phyloP scores from a whole-genome alignment of 495 filamentous ascomycete species.

The Echria macrotheca region DNA sequence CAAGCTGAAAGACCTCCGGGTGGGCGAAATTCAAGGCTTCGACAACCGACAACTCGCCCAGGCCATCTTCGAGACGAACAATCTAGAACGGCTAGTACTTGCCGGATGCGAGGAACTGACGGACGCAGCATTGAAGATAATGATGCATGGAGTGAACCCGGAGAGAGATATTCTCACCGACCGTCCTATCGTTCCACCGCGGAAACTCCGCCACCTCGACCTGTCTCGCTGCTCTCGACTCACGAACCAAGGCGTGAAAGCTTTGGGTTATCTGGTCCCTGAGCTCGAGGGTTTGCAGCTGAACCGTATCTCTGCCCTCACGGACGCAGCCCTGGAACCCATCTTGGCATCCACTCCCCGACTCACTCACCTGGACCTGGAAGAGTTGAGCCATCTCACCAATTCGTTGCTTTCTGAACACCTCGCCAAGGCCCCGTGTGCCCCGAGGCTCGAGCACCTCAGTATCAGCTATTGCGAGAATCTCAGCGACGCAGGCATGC shows the following conservation, averaged over 20 bases:
- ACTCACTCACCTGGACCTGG: slow-evolving; percentile 83
- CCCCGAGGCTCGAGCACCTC: slow-evolving; percentile 65
- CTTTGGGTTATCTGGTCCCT: slow-evolving; percentile 69
- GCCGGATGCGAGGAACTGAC: slow-evolving; percentile 69
- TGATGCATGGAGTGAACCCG: slow-evolving; percentile 68
- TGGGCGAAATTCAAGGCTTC: slow-evolving; percentile 77
- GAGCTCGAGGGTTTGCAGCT: slow-evolving; percentile 76
- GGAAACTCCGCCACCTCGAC: slow-evolving; percentile 79
- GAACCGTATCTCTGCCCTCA: slow-evolving; percentile 62
- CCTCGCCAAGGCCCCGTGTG: slow-evolving; percentile 70
- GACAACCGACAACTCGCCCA: slow-evolving; percentile 62
- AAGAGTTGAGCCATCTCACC: slow-evolving; percentile 74
- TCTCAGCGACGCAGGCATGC: slow-evolving; percentile 77
- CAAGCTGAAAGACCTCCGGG: slow-evolving; percentile 71
- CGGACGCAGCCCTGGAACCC: slow-evolving; percentile 64
- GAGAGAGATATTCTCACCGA: slow-evolving; percentile 74
- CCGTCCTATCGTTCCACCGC: slow-evolving; percentile 67
- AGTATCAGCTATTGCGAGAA: slow-evolving; percentile 86
- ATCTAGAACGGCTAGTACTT: slow-evolving; percentile 71
- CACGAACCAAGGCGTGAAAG: slow-evolving; percentile 62
- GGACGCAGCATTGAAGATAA: slow-evolving; percentile 62
- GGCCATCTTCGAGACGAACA: slow-evolving; percentile 72
- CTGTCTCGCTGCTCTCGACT: slow-evolving; percentile 70
- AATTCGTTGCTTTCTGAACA: slow-evolving; percentile 63
- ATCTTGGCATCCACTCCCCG: slow-evolving; percentile 68